Percentiles rank a stretch among this genome's conserved stretches.
These are phyloP conservation scores for Phyllosticta citrichinensis DNA, from an alignment of 2,329 filamentous ascomycete genomes.

Conservation along the genomic window DNA sequence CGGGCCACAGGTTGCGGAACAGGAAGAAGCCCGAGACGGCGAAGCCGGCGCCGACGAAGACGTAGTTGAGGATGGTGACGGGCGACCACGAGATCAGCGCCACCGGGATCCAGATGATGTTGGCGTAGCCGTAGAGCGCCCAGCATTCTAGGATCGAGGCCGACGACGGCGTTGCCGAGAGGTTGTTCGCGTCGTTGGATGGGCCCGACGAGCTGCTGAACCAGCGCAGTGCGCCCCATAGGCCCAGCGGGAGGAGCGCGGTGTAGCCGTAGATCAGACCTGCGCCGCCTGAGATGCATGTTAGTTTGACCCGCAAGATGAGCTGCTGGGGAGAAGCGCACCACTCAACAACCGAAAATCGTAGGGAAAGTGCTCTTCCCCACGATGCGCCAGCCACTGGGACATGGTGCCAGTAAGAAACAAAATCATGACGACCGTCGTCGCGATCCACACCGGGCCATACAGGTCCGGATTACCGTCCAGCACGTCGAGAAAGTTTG, in stretches of 20 bases:
- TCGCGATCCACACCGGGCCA: slow-evolving; percentile 97
- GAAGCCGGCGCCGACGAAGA: slow-evolving; percentile 66
- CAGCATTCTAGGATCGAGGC: slow-evolving; percentile 92
- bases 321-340: slow-evolving; percentile 27
- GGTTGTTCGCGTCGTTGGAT: neutral
- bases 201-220: slow-evolving; percentile 53
- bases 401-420: slow-evolving; percentile 94
- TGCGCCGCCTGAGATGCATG: slow-evolving; percentile 53
- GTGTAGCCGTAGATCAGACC: slow-evolving; percentile 96
- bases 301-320: neutral
- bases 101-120: slow-evolving; percentile 94
- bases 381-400: slow-evolving; percentile 66
- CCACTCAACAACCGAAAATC: slow-evolving; percentile 84
- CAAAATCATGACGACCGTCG: slow-evolving; percentile 88
- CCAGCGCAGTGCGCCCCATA: slow-evolving; percentile 87
- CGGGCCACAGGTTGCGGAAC: slow-evolving; percentile 47
- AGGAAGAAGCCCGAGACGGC: slow-evolving; percentile 29
- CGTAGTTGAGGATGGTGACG: slow-evolving; percentile 78
- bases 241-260: slow-evolving; percentile 61
- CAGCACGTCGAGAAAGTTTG: slow-evolving; percentile 92
- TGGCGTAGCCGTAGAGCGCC: slow-evolving; percentile 91
- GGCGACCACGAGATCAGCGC: slow-evolving; percentile 86
- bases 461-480: slow-evolving; percentile 96
- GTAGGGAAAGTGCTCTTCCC: slow-evolving; percentile 68
- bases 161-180: slow-evolving; percentile 41